Evolutionary conservation across 2,329 filamentous ascomycete species (phyloP), one percentile per base, ranked within the genome.

Genomic region (Clonostachys chloroleuca): DNA sequence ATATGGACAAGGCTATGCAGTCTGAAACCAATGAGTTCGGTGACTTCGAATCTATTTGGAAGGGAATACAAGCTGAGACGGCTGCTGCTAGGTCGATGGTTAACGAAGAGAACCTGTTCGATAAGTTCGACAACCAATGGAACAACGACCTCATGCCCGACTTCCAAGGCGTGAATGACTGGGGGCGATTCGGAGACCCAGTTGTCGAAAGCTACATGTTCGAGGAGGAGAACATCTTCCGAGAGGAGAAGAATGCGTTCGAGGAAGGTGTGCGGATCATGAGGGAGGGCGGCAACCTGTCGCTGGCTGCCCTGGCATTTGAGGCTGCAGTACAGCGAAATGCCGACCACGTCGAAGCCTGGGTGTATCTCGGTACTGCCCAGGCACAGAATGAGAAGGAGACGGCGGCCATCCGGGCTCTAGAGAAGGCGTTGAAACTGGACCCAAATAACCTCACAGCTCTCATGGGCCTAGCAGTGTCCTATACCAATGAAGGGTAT

Each of bases 351-450:
- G 83, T 92, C 36, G 88, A 95, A 47, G 94, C 94, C 4, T 99
- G 94, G 94, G 89, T 92, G 10, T 86, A 91, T 59, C 81, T 99
- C 34, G 94, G 94, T 46, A 86, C 87, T 46, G 89, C 92, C 16
- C 94, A 99, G 69, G 94, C 94, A 17, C 94, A 99, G 66, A 99
- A 99, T 66, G 94, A 99, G 68, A 99, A 99, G 72, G 94, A 99
- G 67, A 87, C 90, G 9, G 92, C 94, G 0, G 94, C 94, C 3
- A 96, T 99, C 54, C 86, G 94, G 34, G 94, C 94, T 4, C 75
- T 97, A 50, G 92, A 97, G 67, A 88, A 94, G 63, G 91, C 92
- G 1, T 72, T 96, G 53, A 92, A 92, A 66, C 75, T 94, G 30
- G 92, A 97, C 58, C 86, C 91, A 1, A 85, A 83, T 59, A 96